phyloP scores from a whole-genome alignment of 176 grass and related monocot species.

The Ensete ventricosum region DNA sequence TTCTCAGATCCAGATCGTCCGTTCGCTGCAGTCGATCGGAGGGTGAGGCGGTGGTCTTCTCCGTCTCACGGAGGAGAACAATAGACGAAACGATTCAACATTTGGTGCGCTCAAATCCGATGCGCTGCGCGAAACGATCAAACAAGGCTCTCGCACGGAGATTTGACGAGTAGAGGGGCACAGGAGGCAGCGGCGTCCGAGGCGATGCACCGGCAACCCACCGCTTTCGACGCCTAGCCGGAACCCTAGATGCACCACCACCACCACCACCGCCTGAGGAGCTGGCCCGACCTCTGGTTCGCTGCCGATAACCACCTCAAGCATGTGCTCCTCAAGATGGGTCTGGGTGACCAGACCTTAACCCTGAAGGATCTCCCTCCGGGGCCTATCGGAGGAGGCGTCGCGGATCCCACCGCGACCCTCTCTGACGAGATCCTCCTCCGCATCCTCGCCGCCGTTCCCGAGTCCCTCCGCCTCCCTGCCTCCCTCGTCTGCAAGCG shows the following conservation, averaged over 20 bases:
- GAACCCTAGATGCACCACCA: slow-evolving; percentile 27
- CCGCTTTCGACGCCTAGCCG: neutral
- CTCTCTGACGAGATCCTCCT: slow-evolving; percentile 52
- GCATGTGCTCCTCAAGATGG: slow-evolving; percentile 26
- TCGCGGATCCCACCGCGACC: neutral
- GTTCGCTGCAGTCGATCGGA: no score
- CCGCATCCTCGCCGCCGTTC: slow-evolving; percentile 43
- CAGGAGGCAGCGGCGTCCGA: neutral
- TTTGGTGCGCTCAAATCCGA: no score
- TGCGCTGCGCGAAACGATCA: neutral
- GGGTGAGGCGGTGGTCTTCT: no score
- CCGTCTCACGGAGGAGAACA: no score
- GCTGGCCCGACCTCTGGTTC: slow-evolving; percentile 36
- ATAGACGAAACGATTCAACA: no score
- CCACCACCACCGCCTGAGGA: slow-evolving; percentile 23
- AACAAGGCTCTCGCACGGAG: neutral
- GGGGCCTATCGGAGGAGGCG: neutral
- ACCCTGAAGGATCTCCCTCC: slow-evolving; percentile 4
- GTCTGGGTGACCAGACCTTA: slow-evolving; percentile 33
- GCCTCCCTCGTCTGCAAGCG: slow-evolving; percentile 74
- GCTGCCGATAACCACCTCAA: slow-evolving; percentile 12
- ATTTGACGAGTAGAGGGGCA: neutral
- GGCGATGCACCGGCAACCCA: neutral
- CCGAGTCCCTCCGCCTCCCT: slow-evolving; percentile 33
- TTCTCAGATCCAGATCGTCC: no score